Base-by-base conservation (phyloP, 148 eudicot genomes). In the Arbutus unedo region DNA sequence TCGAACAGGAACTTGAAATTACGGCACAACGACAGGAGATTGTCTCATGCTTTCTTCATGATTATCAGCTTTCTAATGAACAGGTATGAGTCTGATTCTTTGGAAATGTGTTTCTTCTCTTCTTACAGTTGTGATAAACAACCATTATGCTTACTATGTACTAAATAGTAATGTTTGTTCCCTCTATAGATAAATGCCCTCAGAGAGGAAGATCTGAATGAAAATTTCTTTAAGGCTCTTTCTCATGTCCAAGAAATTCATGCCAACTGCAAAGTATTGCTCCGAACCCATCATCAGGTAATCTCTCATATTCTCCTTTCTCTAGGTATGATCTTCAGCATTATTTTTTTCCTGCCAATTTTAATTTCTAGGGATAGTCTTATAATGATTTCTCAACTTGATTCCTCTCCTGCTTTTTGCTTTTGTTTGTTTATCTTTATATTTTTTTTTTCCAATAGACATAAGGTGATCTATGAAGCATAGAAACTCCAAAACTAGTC, bases 281-380 rank as follows among this genome's bases (percentile, higher is more conserved):
- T 96, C 70, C 89, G 97, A 81, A 96, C 99, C 38, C 98, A 96
- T 81, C 99, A 96, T 86, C 99, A 96, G 96, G 99, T 96, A 90
- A 81, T 18, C 76, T 68, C 82, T 68, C 47, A 54, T 8, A 23
- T 45, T 82, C 18, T 19, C 78, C 8, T 72, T 45, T 45, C 53
- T 78, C 19, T 68, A 9, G 23, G 23, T 75, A 25, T n/a, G 51
- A 73, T 55, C 19, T 18, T 56, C 43, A 16, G 59, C 41, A 25
- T 15, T 56, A 44, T 78, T 67, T 56, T 48, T 70, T 16, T 21
- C 8, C 76, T 25, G 3, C 0, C 8, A 47, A 51, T 23, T 83
- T 2, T 66, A 15, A 55, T 68, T 75, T 43, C 14, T 19, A 70
- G n/a, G 45, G 48, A 6, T 6, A 31, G 5, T 43, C 1, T 43